Evolutionary conservation across 148 eudicot species (phyloP).

Genomic region (Chenopodium suecicum): DNA sequence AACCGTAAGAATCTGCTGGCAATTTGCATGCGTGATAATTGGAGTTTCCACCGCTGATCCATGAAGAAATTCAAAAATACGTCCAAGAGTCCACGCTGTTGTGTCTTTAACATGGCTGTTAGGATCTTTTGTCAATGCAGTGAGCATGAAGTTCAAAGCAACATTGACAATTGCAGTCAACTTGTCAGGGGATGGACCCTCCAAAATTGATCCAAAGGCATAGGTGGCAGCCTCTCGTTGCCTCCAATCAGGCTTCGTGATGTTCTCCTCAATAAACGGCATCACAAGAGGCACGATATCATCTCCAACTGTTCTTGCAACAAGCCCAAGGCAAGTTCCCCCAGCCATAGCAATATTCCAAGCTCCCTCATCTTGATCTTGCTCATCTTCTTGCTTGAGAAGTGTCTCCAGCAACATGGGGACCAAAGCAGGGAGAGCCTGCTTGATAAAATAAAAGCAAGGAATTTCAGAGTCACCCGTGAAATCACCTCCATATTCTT

Average conservation of each 20-base stretch:
- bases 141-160: constrained; percentile 84
- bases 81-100: constrained; percentile 95
- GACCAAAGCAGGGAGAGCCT: constrained; percentile 88
- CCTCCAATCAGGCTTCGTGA: constrained; percentile 84
- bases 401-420: constrained; percentile 89
- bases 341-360: constrained; percentile 99
- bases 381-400: constrained; percentile 95
- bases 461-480: constrained; percentile 86
- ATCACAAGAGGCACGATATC: constrained; percentile 91
- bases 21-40: constrained; percentile 68
- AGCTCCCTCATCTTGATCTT: constrained; percentile 96
- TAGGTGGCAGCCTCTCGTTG: constrained; percentile 93
- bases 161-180: constrained; percentile 76
- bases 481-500: constrained; percentile 82
- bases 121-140: constrained; percentile 81
- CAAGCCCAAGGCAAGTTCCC: constrained; percentile 94
- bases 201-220: constrained; percentile 93
- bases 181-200: constrained; percentile 92
- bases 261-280: constrained; percentile 90
- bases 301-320: constrained; percentile 87
- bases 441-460: constrained; percentile 88
- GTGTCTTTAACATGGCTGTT: constrained; percentile 96
- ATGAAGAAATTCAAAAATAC: constrained; percentile 89
- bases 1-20: constrained; percentile 81
- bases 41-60: constrained; percentile 68